phyloP scores from a whole-genome alignment of 441 rosid species.

The Bruguiera hainesii region DNA sequence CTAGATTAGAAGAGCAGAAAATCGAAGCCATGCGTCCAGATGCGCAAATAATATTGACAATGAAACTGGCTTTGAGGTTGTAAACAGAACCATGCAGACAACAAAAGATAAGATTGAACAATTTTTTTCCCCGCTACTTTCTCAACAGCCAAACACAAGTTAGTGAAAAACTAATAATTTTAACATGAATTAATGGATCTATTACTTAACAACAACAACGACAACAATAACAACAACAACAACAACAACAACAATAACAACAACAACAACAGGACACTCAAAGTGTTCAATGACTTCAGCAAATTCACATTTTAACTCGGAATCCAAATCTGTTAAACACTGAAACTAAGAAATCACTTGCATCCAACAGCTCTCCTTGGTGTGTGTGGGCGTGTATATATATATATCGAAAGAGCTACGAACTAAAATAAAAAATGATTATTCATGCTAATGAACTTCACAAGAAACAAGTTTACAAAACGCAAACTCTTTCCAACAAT shows the following conservation, averaged over 20 bases:
- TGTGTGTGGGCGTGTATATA: too few relatives aligned
- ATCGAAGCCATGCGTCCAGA: conserved; percentile 7
- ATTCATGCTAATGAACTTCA: too few relatives aligned
- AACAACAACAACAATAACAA: neutral
- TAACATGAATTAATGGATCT: neutral
- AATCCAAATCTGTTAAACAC: too few relatives aligned
- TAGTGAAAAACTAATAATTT: neutral
- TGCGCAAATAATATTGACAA: conserved; percentile 1
- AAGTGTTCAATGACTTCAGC: conserved; percentile 1
- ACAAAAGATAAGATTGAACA: too few relatives aligned
- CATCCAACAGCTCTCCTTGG: too few relatives aligned
- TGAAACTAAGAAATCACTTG: too few relatives aligned
- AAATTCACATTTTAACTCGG: neutral
- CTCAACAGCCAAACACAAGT: conserved; percentile 25
- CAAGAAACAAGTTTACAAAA: too few relatives aligned
- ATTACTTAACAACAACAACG: conserved; percentile 1
- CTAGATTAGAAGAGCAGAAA: neutral
- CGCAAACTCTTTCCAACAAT: too few relatives aligned
- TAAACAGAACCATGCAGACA: neutral
- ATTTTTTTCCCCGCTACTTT: conserved; percentile 8
- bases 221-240: conserved; percentile 1
- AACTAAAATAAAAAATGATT: too few relatives aligned
- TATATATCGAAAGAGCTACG: too few relatives aligned
- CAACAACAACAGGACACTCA: neutral
- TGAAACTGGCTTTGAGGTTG: neutral